Conservation (phyloP, 768 basidiomycete genomes). For the Tubosaeta brunneosetosa region DNA sequence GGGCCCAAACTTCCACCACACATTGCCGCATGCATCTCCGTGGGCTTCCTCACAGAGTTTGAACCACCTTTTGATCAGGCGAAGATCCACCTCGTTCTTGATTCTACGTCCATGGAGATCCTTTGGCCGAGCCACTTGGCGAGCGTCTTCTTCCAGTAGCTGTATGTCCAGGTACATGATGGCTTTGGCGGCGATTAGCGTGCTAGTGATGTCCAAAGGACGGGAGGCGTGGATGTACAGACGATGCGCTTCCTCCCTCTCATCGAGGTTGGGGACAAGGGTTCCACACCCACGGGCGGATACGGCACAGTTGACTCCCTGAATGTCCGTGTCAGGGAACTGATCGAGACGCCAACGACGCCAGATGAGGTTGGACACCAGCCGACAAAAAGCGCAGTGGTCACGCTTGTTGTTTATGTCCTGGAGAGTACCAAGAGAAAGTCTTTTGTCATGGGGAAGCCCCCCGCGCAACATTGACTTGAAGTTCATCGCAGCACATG, state of each 20-base stretch:
- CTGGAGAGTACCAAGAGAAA: conserved; percentile 5
- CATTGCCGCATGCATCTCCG: conserved; percentile 9
- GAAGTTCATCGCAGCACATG: conserved; percentile 10
- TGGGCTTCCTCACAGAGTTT: conserved; percentile 14
- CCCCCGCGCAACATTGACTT: conserved; percentile 12
- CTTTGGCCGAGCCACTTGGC: conserved; percentile 9
- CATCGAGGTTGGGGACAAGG: not conserved
- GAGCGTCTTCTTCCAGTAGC: conserved; percentile 16
- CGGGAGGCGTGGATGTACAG: conserved; percentile 10
- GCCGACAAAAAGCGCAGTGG: conserved; percentile 15
- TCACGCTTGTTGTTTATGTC: conserved; percentile 6
- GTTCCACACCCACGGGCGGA: conserved; percentile 1
- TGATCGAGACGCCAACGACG: conserved; percentile 16
- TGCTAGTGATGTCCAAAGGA: not conserved
- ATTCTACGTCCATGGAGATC: conserved; percentile 22
- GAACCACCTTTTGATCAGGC: conserved; percentile 15
- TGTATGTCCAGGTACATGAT: conserved; percentile 12
- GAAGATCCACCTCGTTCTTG: conserved; percentile 4
- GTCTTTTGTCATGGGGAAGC: not conserved
- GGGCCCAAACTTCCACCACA: conserved; percentile 7
- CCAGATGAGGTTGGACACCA: conserved; percentile 6
- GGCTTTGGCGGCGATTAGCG: not conserved
- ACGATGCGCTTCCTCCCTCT: conserved; percentile 9
- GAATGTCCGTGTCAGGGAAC: conserved; percentile 9
- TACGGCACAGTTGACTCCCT: not conserved